Percentiles rank a stretch among this genome's conserved stretches.
phyloP scores from a whole-genome alignment of 2,329 filamentous ascomycete genomes.

The Cryoendolithus antarcticus region DNA sequence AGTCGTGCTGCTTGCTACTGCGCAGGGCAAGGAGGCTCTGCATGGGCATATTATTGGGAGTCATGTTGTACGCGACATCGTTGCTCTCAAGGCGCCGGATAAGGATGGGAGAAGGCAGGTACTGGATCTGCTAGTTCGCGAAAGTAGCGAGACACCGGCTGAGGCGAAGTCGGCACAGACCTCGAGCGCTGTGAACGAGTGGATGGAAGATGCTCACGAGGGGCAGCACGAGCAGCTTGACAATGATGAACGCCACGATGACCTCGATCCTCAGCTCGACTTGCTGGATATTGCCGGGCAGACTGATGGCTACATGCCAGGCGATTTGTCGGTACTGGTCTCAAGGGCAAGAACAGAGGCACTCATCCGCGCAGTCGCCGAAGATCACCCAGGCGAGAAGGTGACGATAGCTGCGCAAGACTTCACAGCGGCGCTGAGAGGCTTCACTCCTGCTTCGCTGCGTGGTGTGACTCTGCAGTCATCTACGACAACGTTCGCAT shows the following conservation, averaged over 20 bases:
- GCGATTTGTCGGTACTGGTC: conserved; percentile 75
- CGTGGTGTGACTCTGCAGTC: conserved; percentile 90
- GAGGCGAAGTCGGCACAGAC: no score
- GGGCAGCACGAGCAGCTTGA: conserved; percentile 29
- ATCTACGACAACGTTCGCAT: conserved; percentile 82
- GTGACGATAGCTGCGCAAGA: conserved; percentile 60
- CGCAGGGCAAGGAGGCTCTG: conserved; percentile 82
- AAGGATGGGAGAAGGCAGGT: conserved; percentile 80
- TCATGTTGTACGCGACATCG: conserved; percentile 83
- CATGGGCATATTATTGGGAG: conserved; percentile 85
- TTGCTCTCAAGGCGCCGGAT: conserved; percentile 78
- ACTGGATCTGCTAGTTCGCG: conserved; percentile 61
- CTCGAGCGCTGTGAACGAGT: conserved; percentile 25
- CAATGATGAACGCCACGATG: conserved; percentile 26
- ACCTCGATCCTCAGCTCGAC: conserved; percentile 67
- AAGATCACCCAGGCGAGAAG: conserved; percentile 29
- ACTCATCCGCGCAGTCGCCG: conserved; percentile 64
- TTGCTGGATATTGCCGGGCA: conserved; percentile 86
- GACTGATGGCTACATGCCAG: conserved; percentile 97
- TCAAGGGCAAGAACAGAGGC: conserved; percentile 83
- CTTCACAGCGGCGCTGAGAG: conserved; percentile 73
- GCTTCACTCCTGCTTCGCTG: conserved; percentile 88
- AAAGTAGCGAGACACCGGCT: not conserved
- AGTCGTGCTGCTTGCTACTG: conserved; percentile 79
- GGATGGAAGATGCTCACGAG: conserved; percentile 61